Evolutionary conservation across 192 early-diverging fungal species (phyloP), one percentile per base, ranked within the genome.

Genomic region (Rhizoclosmatium globosum): DNA sequence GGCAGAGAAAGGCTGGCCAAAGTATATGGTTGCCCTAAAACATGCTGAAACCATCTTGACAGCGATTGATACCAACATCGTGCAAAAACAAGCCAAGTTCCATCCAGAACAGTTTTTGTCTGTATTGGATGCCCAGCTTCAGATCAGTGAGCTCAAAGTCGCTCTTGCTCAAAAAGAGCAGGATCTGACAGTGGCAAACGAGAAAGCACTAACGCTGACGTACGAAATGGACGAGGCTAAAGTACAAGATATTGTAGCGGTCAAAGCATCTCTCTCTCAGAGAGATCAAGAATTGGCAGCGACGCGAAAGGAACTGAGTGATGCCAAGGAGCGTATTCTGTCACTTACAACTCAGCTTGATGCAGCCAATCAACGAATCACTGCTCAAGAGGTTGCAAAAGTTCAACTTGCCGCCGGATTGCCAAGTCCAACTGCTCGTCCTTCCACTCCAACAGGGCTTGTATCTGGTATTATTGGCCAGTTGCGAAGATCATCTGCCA

Each of bases 81-180:
- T 19, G 15, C 11, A 64, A 9, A n/a, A 21, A 13, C 41, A 13
- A 4, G 6, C 21, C 7, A 62, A 9, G 6, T 31, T 39, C 6
- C 57, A 74, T 62, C 62, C 48, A 2, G 64, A 66, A 46, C 45
- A 76, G 43, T 66, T 53, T 38, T 23, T 66, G 2, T 76, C 74
- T 2, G 47, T 76, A 1, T 42, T 62, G 57, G 45, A 78, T 11
- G 77, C 77, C 58, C 46, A 71, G 31, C 11, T 61, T 3, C 44
- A 59, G 9, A 64, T 78, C 47, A 39, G 58, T 13, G 70, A 78
- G 1, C 11, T 78, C 3, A 39, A 58, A 23, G n/a, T 7, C 3
- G 46, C 71, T 7, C 11, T 31, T 50, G 47, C 56, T 9, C 17
- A 38, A 9, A 70, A 78, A 31, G 50, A 53, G 50, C 9, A 53